Evolutionary conservation across 345 rosid species (phyloP).

Genomic region (Brassica cretica): DNA sequence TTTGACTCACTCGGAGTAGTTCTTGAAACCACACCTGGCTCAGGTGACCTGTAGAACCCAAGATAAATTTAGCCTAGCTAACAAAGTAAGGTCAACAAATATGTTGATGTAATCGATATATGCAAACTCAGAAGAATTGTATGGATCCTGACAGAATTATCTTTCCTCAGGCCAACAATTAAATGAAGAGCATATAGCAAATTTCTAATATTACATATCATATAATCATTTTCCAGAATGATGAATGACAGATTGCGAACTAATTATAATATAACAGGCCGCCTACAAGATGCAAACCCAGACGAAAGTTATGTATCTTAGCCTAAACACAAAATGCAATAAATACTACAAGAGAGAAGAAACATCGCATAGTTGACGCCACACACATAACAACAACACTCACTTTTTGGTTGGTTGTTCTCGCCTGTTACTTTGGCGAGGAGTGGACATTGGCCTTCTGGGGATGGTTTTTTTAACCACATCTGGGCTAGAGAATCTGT

Average conservation of each 20-base stretch:
- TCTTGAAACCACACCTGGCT: conserved; percentile 40
- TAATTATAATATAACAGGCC: background rate
- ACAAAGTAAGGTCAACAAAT: background rate
- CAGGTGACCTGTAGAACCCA: conserved; percentile 50
- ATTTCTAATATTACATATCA: background rate
- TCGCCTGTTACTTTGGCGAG: conserved; percentile 25
- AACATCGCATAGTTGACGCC: background rate
- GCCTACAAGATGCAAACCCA: background rate
- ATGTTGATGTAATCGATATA: background rate
- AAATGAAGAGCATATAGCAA: background rate
- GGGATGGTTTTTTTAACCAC: conserved; percentile 15
- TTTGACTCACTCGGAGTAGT: conserved; percentile 41
- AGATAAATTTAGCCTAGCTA: background rate
- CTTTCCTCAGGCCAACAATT: background rate
- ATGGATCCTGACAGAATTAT: background rate
- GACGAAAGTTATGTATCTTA: conserved; percentile 24
- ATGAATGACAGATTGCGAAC: background rate
- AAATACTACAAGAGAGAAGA: conserved; percentile 9
- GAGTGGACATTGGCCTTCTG: conserved; percentile 12
- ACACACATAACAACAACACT: conserved; percentile 26
- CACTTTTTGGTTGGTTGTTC: conserved; percentile 28
- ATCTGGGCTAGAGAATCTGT: conserved; percentile 18
- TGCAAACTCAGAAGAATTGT: background rate
- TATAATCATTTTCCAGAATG: conserved; percentile 7
- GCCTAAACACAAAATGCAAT: conserved; percentile 4